Evolutionary conservation across 2,329 filamentous ascomycete species (phyloP), one percentile per base, ranked within the genome.

Genomic region (Beauveria asiatica): DNA sequence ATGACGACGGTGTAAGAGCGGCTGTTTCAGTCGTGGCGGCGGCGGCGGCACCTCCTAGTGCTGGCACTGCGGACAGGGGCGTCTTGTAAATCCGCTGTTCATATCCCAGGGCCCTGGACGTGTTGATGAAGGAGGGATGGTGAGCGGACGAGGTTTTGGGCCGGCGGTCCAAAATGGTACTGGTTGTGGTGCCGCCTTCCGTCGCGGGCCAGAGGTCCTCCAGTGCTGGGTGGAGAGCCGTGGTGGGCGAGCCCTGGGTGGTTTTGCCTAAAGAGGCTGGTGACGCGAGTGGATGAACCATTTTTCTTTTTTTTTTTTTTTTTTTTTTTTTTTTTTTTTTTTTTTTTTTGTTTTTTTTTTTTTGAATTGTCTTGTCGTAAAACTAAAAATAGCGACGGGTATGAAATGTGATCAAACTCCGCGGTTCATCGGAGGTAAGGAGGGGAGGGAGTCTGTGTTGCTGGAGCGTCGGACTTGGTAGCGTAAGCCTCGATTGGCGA

Each of bases 51-150:
- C 30, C 30, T 54, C 69, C 68, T 64, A 69, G 30, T 46, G 62
- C 65, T 57, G 68, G 62, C 53, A 67, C 62, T 58, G 66, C 67
- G 57, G 68, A 65, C 45, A 62, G 64, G 33, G 67, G 64, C 21
- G 60, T 60, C 13, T 64, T 60, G 10, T 64, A 41, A 61, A 52
- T 41, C 45, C 65, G 59, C 33, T 60, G 49, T 33, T 65, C 64
- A 63, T 62, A 64, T 55, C 52, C 63, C 21, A 64, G 57, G 52
- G 63, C 64, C 19, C 59, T 65, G 56, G 60, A 57, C 16, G 68
- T 63, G 65, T 65, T 65, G 64, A 67, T 45, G 57, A 59, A 63
- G 39, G 66, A 59, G 44, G 46, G 49, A 51, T 62, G 62, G 25
- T 54, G 39, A 8, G 58, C 51, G 10, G 51, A 45, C 13, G 58